These are phyloP conservation scores for Tilletia caries DNA, from an alignment of 1,284 basidiomycete genomes.

Conservation along the genomic window DNA sequence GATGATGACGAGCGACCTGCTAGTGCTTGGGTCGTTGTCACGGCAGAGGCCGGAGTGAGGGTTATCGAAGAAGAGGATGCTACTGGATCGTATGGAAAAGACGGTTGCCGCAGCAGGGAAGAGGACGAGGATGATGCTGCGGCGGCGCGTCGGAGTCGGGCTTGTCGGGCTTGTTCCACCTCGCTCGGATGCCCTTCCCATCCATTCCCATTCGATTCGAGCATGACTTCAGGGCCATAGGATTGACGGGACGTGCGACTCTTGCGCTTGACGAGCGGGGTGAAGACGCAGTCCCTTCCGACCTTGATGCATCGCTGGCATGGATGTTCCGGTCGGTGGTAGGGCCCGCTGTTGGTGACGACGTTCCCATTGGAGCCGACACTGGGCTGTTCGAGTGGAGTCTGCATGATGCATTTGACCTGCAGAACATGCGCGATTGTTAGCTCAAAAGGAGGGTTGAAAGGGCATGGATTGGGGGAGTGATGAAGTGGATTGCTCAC, in stretches of 20 bases:
- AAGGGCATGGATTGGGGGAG: background rate
- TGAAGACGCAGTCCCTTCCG: background rate
- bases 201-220: no score
- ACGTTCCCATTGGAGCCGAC: background rate
- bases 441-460: background rate
- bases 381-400: background rate
- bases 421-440: background rate
- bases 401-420: slow-evolving; percentile 2
- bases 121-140: no score
- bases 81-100: background rate
- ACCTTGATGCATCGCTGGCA: slow-evolving; percentile 10
- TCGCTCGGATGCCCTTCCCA: no score
- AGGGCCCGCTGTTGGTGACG: background rate
- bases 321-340: background rate
- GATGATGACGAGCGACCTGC: background rate
- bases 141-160: no score
- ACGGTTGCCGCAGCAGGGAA: background rate
- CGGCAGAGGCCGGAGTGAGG: background rate
- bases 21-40: background rate
- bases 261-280: slow-evolving; percentile 2
- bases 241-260: background rate
- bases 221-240: no score
- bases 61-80: no score
- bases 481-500: background rate
- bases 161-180: no score